Conservation (phyloP, 352 stramenopile genomes). For the Pythium inflatum region DNA sequence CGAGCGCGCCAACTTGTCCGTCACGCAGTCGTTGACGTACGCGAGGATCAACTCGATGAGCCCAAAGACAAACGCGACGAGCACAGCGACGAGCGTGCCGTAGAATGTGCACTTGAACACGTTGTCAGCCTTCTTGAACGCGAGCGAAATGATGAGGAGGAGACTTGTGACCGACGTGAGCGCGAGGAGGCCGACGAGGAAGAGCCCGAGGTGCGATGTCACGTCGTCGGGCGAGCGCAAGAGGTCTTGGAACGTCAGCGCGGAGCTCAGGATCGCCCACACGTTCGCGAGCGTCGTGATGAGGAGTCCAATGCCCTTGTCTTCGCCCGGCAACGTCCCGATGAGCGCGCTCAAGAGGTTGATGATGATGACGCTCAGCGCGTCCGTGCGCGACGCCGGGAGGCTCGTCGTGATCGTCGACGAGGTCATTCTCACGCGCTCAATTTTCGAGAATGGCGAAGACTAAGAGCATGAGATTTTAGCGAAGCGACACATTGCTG, state of each 20-base stretch:
- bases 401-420: neutral
- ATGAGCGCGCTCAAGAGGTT: neutral
- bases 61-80: neutral
- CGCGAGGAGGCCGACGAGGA: neutral
- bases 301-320: neutral
- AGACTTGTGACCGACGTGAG: conserved; percentile 3
- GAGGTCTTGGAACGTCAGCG: neutral
- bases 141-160: neutral
- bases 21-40: neutral
- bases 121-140: neutral
- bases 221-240: neutral
- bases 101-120: neutral
- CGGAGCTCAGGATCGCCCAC: conserved; percentile 9
- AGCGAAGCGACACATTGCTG: too few relatives aligned
- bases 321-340: neutral
- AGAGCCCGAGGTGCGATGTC: neutral
- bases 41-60: neutral
- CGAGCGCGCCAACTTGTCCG: neutral
- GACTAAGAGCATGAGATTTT: too few relatives aligned
- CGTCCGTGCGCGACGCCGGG: conserved; percentile 6
- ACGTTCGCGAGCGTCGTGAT: neutral
- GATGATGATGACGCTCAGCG: conserved; percentile 1
- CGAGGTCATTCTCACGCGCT: too few relatives aligned
- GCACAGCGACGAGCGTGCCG: neutral
- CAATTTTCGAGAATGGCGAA: too few relatives aligned